Percentiles rank a stretch among this genome's conserved stretches.
Evolutionary conservation across 176 grass and related monocot species (phyloP).

Genomic region (Guadua angustifolia): DNA sequence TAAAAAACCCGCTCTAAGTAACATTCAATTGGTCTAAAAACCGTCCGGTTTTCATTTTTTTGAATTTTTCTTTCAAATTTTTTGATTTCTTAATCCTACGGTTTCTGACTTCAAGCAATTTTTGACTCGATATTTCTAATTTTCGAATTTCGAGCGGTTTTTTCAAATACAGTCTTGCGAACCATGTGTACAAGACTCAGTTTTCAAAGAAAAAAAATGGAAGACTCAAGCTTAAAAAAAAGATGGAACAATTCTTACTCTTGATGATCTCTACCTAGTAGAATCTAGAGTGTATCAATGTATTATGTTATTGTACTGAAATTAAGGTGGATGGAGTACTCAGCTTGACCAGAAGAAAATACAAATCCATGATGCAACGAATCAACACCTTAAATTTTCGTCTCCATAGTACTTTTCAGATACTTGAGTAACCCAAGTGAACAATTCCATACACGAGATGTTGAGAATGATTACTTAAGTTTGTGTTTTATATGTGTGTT

Average conservation of each 20-base stretch:
- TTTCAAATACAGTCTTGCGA: too few species aligned
- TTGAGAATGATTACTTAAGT: background rate
- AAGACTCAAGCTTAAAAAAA: background rate
- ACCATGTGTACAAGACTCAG: background rate
- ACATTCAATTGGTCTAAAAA: too few species aligned
- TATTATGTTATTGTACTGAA: background rate
- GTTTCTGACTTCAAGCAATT: too few species aligned
- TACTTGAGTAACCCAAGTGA: background rate
- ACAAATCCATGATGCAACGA: background rate
- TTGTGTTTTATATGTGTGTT: background rate
- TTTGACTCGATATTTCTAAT: too few species aligned
- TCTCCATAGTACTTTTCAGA: background rate
- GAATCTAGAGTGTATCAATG: background rate
- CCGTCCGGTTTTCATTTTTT: too few species aligned
- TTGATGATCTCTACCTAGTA: background rate
- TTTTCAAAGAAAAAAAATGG: too few species aligned
- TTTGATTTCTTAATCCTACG: too few species aligned
- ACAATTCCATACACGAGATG: background rate
- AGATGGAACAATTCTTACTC: background rate
- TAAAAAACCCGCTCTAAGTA: too few species aligned
- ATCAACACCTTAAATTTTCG: background rate
- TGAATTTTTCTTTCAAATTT: too few species aligned
- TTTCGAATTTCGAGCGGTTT: too few species aligned
- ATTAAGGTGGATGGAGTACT: background rate
- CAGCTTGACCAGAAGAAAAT: background rate